Evolutionary conservation across 345 rosid species (phyloP), one percentile per base, ranked within the genome.

Genomic region (Lepidium didymum): DNA sequence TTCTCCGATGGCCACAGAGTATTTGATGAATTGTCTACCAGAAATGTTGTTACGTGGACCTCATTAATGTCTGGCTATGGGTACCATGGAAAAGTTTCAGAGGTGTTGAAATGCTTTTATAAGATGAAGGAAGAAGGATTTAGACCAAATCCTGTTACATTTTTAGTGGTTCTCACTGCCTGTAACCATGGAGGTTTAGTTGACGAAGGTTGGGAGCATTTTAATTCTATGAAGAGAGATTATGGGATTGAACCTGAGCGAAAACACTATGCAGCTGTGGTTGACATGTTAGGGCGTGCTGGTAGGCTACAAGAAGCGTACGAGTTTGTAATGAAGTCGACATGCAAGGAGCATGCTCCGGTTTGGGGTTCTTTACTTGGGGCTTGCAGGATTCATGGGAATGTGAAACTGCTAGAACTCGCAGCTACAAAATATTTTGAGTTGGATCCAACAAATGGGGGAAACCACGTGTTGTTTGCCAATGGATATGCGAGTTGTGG

Each of bases 111-210:
- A 36, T 84, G 83, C 54, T 87, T 90, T 75, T 57, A 61, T 40
- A 76, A 79, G 81, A 84, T 90, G 94, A 81, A 50, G 64, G 64
- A 67, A 57, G 87, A 83, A 46, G 84, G 87, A 19, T 79, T 81
- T 36, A 66, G 82, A 59, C 91, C 94, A 38, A 84, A 86, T 58
- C 80, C 78, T 43, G 82, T 90, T 67, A 84, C 94, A 4, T 84
- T 90, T 72, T 78, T 87, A 23, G 87, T 84, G 6, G 85, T 83
- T 56, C 84, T 90, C 62, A 81, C 82, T 78, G 91, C 94, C 8
- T 90, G 94, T 74, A 81, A 85, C 75, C 90, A 82, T 77, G 87
- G 85, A 70, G 91, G 94, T 72, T 75, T 85, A 60, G 77, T 90
- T 56, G 83, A 81, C 35, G 72, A 87, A 68, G 96, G 85, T 14